phyloP scores from a whole-genome alignment of 2,329 filamentous ascomycete species.

The Nemania serpens region DNA sequence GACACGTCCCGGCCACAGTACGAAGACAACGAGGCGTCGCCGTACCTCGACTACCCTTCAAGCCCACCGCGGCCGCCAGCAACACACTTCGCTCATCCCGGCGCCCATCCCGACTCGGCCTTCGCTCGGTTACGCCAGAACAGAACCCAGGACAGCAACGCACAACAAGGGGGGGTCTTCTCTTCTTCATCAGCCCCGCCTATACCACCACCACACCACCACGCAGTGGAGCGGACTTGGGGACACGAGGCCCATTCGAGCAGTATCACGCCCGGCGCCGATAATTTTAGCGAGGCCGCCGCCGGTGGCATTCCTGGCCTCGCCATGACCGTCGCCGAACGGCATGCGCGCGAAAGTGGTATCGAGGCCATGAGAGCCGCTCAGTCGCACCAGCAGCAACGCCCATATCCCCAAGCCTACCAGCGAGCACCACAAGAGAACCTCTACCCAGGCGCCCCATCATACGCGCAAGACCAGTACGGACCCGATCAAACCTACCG shows the following conservation, averaged over 20 bases:
- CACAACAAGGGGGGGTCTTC: conserved; percentile 15
- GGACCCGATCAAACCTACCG: conserved; percentile 27
- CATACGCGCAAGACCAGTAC: conserved; percentile 20
- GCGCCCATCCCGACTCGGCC: conserved; percentile 46
- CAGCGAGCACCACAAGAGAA: conserved; percentile 25
- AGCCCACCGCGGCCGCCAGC: conserved; percentile 26
- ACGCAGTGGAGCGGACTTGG: conserved; percentile 31
- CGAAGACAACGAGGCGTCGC: conserved; percentile 31
- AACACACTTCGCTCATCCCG: conserved; percentile 9
- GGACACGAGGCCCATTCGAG: conserved; percentile 39
- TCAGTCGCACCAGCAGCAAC: conserved; percentile 29
- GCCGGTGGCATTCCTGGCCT: conserved; percentile 71
- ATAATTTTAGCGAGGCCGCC: conserved; percentile 68
- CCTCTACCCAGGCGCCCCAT: conserved; percentile 30
- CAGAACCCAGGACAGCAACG: conserved; percentile 41
- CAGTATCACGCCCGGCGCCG: conserved; percentile 64
- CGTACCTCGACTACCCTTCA: conserved; percentile 29
- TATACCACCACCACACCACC: conserved; percentile 39
- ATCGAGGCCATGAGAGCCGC: conserved; percentile 61
- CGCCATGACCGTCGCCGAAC: conserved; percentile 68
- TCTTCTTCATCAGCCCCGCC: conserved; percentile 33
- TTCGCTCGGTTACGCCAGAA: conserved; percentile 44
- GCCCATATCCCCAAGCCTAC: conserved; percentile 30
- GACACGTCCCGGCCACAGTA: conserved; percentile 25
- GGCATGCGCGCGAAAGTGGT: conserved; percentile 67